phyloP scores from a whole-genome alignment of 441 rosid species.

The Erodium moschatum region DNA sequence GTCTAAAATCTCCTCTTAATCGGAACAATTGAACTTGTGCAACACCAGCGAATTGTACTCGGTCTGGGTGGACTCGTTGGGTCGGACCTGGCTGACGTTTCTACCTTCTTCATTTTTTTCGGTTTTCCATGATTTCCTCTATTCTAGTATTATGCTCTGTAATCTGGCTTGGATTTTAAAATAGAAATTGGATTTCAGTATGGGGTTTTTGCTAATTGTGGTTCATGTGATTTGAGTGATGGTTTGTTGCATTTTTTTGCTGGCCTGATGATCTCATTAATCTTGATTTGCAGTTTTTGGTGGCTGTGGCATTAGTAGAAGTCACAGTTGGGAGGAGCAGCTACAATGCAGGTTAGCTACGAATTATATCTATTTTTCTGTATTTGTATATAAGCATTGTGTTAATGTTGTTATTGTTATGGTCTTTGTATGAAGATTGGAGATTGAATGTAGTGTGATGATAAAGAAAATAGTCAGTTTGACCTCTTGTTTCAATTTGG shows the following conservation, averaged over 20 bases:
- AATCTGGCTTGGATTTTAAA: neutral
- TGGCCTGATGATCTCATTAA: neutral
- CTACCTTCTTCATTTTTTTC: neutral
- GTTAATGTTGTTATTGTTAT: neutral
- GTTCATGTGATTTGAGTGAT: neutral
- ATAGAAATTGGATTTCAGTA: neutral
- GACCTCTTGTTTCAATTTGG: neutral
- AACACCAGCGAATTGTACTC: too few species aligned
- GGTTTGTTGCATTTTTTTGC: neutral
- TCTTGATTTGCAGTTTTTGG: neutral
- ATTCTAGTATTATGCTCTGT: neutral
- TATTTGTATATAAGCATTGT: neutral
- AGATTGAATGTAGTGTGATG: neutral
- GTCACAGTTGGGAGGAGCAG: slow-evolving; percentile 6
- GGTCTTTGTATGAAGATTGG: neutral
- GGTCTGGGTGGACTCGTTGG: too few species aligned
- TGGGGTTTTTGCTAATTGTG: neutral
- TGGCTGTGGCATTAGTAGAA: neutral
- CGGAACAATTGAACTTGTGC: neutral
- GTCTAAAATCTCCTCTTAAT: neutral
- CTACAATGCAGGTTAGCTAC: slow-evolving; percentile 36
- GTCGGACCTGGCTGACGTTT: too few species aligned
- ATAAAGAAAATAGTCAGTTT: neutral
- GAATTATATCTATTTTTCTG: neutral
- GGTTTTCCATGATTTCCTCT: neutral